Base-by-base conservation (phyloP, 768 basidiomycete species). In the Favolaschia claudopus region DNA sequence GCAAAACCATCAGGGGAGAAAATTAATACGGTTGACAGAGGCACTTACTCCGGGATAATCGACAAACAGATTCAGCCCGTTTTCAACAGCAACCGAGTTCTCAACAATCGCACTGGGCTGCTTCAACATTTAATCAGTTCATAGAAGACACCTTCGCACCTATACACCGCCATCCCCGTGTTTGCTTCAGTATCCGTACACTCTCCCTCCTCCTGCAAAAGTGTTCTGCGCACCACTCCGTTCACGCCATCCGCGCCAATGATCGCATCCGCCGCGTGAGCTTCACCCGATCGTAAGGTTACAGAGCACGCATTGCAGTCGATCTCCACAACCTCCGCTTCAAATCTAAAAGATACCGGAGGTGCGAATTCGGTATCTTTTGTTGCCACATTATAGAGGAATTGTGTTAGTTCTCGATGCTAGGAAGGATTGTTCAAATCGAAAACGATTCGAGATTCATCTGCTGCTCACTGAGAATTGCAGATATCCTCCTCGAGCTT, bases 211-310 rank as follows among this genome's bases (percentile, higher is more conserved):
- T 47, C 58, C 50, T 40, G 20, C 34, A 45, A 40, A 25, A 59
- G 24, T 1, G 17, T 15, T 13, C 36, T 20, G 19, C 58, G 49
- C 12, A 59, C 58, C 4, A 59, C 37, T 4, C 58, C 58, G 2
- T n/a, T n/a, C 19, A 17, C 31, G 9, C 58, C 58, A 31, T 59
- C 58, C n/a, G 58, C 58, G 15, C 58, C 58, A 20, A 59, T 46
- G 27, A 59, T 46, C 10, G 29, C 58, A 17, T 59, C 50, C 9
- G 19, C 58, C 4, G 36, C 32, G 17, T 45, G 31, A 4, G 33
- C 27, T 19, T 59, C 34, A 10, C 58, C 58, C 13, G 50, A 52
- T 5, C 28, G 43, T 22, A 53, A 28, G 14, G 49, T 45, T 19
- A 59, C 57, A 20, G 50, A 28, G 36, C 31, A 19, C 4, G 57